phyloP scores from a whole-genome alignment of 257 asterid genomes.

The Coffea canephora region DNA sequence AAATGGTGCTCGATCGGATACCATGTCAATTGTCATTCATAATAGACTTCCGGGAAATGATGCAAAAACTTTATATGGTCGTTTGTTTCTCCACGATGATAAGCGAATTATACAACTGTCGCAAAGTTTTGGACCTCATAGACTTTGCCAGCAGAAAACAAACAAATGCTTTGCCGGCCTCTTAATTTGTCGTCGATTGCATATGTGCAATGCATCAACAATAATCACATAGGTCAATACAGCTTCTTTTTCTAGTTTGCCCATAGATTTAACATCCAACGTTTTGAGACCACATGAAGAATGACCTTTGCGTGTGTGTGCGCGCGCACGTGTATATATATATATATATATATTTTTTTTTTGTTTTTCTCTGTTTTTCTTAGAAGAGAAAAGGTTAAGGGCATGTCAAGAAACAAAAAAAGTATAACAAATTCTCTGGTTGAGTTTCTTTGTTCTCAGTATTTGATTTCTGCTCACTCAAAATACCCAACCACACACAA shows the following conservation, averaged over 20 bases:
- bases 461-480: neutral
- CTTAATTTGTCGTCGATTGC: neutral
- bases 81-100: neutral
- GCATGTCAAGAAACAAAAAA: neutral
- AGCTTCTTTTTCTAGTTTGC: too few relatives aligned
- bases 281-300: neutral
- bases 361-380: too few relatives aligned
- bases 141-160: neutral
- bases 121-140: constrained; percentile 13
- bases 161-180: neutral
- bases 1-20: neutral
- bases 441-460: neutral
- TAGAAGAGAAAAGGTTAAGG: too few relatives aligned
- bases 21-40: constrained; percentile 24
- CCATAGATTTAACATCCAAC: too few relatives aligned
- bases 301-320: neutral
- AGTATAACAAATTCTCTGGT: too few relatives aligned
- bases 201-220: neutral
- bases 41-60: neutral
- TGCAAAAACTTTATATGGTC: neutral
- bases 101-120: neutral
- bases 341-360: too few relatives aligned
- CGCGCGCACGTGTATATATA: too few relatives aligned
- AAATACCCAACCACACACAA: neutral
- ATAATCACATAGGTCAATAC: neutral